Conservation (phyloP, 345 rosid species). For the Acer negundo region DNA sequence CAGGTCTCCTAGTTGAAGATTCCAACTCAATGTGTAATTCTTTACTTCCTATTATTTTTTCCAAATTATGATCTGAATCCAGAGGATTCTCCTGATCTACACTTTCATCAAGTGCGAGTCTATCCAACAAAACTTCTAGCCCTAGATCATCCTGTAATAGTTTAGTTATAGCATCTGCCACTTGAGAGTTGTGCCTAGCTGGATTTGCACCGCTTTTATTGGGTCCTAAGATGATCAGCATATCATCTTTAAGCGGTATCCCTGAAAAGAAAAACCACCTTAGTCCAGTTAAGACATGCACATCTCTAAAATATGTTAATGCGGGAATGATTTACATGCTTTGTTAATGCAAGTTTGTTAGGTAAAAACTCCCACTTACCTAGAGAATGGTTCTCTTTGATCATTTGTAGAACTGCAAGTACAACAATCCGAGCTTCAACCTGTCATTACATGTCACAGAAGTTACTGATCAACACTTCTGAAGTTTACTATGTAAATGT, state of each 20-base stretch:
- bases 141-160: constrained; percentile 71
- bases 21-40: constrained; percentile 22
- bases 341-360: background rate
- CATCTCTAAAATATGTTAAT: background rate
- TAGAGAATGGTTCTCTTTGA: constrained; percentile 69
- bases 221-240: constrained; percentile 67
- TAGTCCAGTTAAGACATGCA: constrained; percentile 18
- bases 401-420: constrained; percentile 85
- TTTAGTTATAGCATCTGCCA: constrained; percentile 53
- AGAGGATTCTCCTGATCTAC: constrained; percentile 10
- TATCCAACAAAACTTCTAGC: constrained; percentile 53
- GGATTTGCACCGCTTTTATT: constrained; percentile 31
- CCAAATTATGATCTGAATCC: constrained; percentile 22
- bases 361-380: constrained; percentile 38
- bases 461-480: constrained; percentile 6
- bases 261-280: constrained; percentile 45
- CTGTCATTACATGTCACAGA: constrained; percentile 44
- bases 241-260: constrained; percentile 60
- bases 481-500: background rate
- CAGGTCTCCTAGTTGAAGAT: constrained; percentile 70
- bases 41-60: constrained; percentile 28
- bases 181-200: constrained; percentile 32
- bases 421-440: constrained; percentile 92
- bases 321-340: background rate
- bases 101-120: constrained; percentile 17